A percentile compares a stretch with the other conserved stretches of the same genome.
These are phyloP conservation scores for Yarrowia bubula DNA, from an alignment of 805 yeast species.

Conservation along the genomic window DNA sequence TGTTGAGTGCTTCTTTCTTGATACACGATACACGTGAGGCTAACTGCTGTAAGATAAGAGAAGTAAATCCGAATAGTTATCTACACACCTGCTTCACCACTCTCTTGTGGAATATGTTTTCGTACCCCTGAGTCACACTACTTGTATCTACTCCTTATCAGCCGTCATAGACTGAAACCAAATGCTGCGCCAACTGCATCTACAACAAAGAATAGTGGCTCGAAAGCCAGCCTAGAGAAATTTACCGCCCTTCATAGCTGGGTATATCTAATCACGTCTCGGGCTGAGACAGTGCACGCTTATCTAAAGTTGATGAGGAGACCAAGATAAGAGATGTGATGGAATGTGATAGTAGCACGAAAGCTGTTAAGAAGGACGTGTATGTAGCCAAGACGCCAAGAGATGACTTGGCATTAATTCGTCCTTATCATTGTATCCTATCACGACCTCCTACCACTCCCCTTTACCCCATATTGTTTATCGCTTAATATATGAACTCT, in stretches of 20 bases:
- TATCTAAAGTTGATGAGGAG: slow-evolving; percentile 7
- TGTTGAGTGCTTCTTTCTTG: too few relatives aligned
- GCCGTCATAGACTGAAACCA: too few relatives aligned
- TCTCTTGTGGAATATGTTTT: too few relatives aligned
- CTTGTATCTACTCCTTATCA: too few relatives aligned
- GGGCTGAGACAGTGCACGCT: neutral
- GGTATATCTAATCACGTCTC: neutral
- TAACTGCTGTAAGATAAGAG: too few relatives aligned
- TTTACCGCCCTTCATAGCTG: neutral
- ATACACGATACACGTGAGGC: too few relatives aligned
- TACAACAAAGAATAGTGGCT: neutral
- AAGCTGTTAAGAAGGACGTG: too few relatives aligned
- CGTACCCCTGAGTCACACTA: too few relatives aligned
- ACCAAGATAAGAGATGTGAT: neutral
- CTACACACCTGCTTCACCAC: too few relatives aligned
- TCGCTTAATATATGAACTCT: neutral
- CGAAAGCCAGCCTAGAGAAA: neutral
- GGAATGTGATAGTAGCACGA: too few relatives aligned
- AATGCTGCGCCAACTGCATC: neutral
- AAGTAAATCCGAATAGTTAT: too few relatives aligned
- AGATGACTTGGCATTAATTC: neutral
- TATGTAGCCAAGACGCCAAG: neutral
- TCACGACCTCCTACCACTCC: neutral
- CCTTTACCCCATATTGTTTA: neutral
- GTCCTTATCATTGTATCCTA: too few relatives aligned